Evolutionary conservation across 2,329 filamentous ascomycete genomes (phyloP).

Genomic region (Colletotrichum sp.): DNA sequence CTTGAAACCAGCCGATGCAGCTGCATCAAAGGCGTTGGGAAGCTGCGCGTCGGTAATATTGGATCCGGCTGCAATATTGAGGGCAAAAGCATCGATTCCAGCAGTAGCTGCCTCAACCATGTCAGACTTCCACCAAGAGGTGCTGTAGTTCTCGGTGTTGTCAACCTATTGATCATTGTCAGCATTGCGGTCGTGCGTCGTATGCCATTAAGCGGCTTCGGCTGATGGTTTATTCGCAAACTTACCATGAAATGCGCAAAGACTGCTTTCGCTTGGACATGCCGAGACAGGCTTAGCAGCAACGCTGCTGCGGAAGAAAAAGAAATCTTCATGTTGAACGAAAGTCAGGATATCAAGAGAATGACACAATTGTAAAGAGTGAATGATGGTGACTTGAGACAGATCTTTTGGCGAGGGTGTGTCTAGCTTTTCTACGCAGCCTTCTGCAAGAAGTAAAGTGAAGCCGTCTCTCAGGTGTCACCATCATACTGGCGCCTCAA

Average conservation of each 20-base stretch:
- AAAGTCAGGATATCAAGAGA: background rate
- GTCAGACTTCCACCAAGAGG: background rate
- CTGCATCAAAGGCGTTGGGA: background rate
- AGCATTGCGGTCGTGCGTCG: fast-evolving
- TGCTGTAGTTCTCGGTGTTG: background rate
- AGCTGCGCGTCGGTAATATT: background rate
- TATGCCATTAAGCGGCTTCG: fast-evolving
- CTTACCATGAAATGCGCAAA: background rate
- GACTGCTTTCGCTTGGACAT: background rate
- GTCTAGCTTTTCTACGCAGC: background rate
- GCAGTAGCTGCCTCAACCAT: background rate
- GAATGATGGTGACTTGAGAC: background rate
- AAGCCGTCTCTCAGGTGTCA: background rate
- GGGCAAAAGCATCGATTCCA: background rate
- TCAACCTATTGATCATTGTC: background rate
- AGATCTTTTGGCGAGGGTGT: fast-evolving
- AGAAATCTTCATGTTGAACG: background rate
- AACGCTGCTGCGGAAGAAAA: background rate
- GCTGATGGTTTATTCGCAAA: fast-evolving
- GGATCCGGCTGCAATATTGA: background rate
- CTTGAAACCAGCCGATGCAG: background rate
- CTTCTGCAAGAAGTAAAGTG: background rate
- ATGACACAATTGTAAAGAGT: fast-evolving
- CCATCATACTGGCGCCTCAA: background rate
- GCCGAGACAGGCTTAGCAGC: background rate